Evolutionary conservation across 177 flowering plant genomes (phyloP), one percentile per base, ranked within the genome.

Genomic region (Vitis hybrid): DNA sequence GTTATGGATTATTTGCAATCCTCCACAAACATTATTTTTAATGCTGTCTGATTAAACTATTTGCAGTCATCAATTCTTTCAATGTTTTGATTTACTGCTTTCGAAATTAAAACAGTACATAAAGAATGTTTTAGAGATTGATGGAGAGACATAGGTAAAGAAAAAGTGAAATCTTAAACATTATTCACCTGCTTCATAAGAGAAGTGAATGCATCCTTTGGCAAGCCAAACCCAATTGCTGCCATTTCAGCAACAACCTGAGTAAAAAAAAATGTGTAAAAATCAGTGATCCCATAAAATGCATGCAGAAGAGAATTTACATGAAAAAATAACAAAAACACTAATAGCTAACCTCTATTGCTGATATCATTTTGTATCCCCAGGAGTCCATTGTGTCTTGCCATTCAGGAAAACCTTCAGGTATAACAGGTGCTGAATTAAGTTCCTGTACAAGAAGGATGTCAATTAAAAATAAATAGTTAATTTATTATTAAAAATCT

Each of bases 201-300:
- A 61, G 97, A 89, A 73, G 97, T 93, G 79, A 95, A 95, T 68
- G 98, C 93, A 84, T 93, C 86, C 74, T 83, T 89, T 50, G 88
- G 88, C 83, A 93, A 81, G 58, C 92, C 95, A 86, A 90, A 93
- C 14, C 99, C 98, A 78, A 93, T 85, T 63, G 97, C 99, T 15
- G 98, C 93, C 98, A 95, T 93, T 82, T 93, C 97, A 78, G 99
- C 92, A 73, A 93, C 98, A 84, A 71, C 90, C 99, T 94, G 79
- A 77, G 21, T 19, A 77, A 73, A 26, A 66, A 21, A 66, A 55
- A 56, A 18, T 59, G 34, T 65, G 56, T 2, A 50, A 12, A 60
- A 39, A 39, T 19, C 19, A n/a, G 10, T 18, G 65, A 13, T 51
- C 9, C 21, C 32, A 56, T 19, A 57, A 54, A 3, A 48, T n/a